phyloP scores from a whole-genome alignment of 1,284 basidiomycete genomes.

The Gomphus bonarii region DNA sequence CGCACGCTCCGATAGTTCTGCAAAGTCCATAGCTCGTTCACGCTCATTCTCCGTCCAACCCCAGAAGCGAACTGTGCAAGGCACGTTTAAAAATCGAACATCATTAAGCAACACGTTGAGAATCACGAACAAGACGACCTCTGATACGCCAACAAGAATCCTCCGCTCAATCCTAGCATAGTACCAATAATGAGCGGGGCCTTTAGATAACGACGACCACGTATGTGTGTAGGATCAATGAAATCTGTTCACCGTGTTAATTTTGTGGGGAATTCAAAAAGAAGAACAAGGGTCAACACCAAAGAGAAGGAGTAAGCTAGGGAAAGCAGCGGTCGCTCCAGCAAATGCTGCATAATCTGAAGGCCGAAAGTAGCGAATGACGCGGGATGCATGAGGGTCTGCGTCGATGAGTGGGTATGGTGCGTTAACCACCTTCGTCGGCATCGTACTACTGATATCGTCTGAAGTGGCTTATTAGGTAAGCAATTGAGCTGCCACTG shows the following conservation, averaged over 20 bases:
- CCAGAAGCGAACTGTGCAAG: constrained; percentile 80
- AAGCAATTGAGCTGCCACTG: background rate
- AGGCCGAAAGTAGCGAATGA: constrained; percentile 82
- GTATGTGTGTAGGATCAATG: constrained; percentile 29
- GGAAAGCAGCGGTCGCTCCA: constrained; percentile 70
- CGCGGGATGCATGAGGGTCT: constrained; percentile 86
- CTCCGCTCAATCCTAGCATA: constrained; percentile 69
- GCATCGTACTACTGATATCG: constrained; percentile 37
- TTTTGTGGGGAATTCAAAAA: background rate
- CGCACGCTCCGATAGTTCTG: constrained; percentile 65
- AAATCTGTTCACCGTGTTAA: constrained; percentile 27
- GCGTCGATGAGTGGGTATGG: constrained; percentile 82
- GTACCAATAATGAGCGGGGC: constrained; percentile 33
- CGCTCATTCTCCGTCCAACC: constrained; percentile 90
- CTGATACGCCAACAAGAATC: constrained; percentile 93
- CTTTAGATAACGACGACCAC: constrained; percentile 19
- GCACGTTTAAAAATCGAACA: background rate
- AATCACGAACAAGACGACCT: constrained; percentile 64
- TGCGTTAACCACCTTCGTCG: constrained; percentile 58
- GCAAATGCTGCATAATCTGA: constrained; percentile 87
- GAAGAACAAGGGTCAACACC: constrained; percentile 33
- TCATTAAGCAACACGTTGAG: constrained; percentile 7
- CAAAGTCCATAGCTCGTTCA: constrained; percentile 68
- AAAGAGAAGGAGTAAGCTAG: constrained; percentile 64
- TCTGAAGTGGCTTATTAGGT: background rate